Evolutionary conservation across 352 stramenopile species (phyloP), one percentile per base, ranked within the genome.

Genomic region (Pythium dissimile): DNA sequence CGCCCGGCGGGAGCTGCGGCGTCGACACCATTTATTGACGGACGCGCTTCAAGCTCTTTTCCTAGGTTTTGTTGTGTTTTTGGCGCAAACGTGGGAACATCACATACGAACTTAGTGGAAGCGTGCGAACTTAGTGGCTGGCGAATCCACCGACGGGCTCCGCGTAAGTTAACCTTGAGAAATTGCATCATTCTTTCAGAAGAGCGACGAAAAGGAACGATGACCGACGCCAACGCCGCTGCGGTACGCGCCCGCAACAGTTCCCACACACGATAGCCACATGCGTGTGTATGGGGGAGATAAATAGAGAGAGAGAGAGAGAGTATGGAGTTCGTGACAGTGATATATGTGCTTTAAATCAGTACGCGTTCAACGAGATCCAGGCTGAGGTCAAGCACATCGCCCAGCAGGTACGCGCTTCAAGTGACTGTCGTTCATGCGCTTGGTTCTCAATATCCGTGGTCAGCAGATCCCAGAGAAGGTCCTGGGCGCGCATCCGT

Each of bases 331-430:
- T n/a, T n/a, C n/a, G n/a, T n/a, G n/a, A n/a, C n/a, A n/a, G n/a
- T n/a, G n/a, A n/a, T n/a, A n/a, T n/a, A n/a, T n/a, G n/a, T n/a
- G n/a, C n/a, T n/a, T n/a, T n/a, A n/a, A n/a, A n/a, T 10, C 42
- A 92, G 81, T 95, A 95, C 59, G 72, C 82, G 55, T 95, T 95
- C 67, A 73, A 77, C 51, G 71, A 75, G 55, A 93, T 95, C 57
- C 84, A 95, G 64, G 75, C 81, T 45, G 86, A 95, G 59, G 86
- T 92, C 59, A 94, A 95, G 73, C 87, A 89, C 60, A 85, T 93
- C 50, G 78, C 75, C 2, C 74, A 89, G 31, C 79, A 94, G 67
- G 86, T 93, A 39, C 18, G 34, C 5, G 13, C 20, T 3, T 41
- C 34, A n/a, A 8, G 13, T 41, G 20, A 5, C 34, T 41, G 6